Percentiles rank a stretch among this genome's conserved stretches.
Evolutionary conservation across 2,329 filamentous ascomycete genomes (phyloP).

Genomic region (Claviceps purpurea): DNA sequence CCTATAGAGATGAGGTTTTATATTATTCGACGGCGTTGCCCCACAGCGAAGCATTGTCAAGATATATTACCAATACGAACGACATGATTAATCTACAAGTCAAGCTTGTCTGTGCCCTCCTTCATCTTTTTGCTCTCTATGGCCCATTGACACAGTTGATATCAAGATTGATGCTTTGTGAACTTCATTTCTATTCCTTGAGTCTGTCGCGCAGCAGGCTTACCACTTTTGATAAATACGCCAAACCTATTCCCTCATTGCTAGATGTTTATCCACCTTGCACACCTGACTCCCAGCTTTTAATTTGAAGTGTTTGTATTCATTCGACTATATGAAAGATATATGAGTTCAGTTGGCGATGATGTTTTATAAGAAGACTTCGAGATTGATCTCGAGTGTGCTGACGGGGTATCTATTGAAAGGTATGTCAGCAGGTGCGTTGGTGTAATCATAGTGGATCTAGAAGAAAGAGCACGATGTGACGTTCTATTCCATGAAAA

Average conservation of each 20-base stretch:
- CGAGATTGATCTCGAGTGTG: constrained; percentile 86
- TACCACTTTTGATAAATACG: too few species aligned
- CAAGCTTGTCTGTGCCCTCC: neutral
- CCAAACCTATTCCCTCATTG: neutral
- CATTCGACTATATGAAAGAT: too few species aligned
- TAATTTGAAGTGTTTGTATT: neutral
- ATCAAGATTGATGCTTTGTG: neutral
- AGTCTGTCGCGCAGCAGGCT: constrained; percentile 7
- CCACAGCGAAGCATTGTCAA: neutral
- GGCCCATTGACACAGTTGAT: neutral
- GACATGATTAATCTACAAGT: neutral
- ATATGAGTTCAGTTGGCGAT: too few species aligned
- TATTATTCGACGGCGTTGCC: neutral
- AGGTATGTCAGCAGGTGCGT: neutral
- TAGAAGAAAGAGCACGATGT: too few species aligned
- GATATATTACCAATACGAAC: neutral
- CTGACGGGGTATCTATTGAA: constrained; percentile 67
- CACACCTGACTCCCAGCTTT: neutral
- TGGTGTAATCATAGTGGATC: too few species aligned
- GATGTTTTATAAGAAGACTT: constrained; percentile 61
- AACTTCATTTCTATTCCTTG: constrained; percentile 1
- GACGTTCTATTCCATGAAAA: neutral
- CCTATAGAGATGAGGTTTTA: neutral
- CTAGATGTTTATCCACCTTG: constrained; percentile 1
- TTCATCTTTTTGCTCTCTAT: neutral